phyloP scores from a whole-genome alignment of 345 rosid species.

The Clarkia xantiana region DNA sequence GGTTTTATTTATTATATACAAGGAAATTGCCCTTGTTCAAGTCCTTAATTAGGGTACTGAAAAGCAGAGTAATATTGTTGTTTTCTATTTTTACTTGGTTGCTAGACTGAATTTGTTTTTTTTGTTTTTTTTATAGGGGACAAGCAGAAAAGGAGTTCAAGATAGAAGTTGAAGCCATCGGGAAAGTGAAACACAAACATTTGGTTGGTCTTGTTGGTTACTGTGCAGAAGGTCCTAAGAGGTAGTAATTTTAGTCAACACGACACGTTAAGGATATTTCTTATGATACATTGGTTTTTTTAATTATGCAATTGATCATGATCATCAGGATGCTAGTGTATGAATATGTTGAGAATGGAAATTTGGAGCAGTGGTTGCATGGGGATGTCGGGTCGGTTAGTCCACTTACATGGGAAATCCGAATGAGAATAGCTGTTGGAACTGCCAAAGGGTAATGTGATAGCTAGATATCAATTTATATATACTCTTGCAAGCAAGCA shows the following conservation, averaged over 20 bases:
- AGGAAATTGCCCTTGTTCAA: no score
- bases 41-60: no score
- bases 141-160: constrained; percentile 96
- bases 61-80: not conserved
- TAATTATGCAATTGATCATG: no score
- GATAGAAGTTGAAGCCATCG: constrained; percentile 93
- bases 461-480: no score
- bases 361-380: constrained; percentile 95
- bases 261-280: no score
- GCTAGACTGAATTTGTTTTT: not conserved
- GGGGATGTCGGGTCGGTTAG: constrained; percentile 82
- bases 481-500: not conserved
- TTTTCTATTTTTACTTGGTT: not conserved
- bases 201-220: constrained; percentile 87
- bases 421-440: constrained; percentile 86
- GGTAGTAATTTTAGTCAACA: constrained; percentile 32
- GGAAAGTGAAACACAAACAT: constrained; percentile 91
- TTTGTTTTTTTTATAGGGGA: constrained; percentile 34
- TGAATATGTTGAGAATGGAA: constrained; percentile 81
- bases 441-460: constrained; percentile 70
- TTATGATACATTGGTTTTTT: no score
- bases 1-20: not conserved
- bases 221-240: constrained; percentile 70
- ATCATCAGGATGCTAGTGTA: constrained; percentile 81
- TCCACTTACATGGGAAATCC: constrained; percentile 82